phyloP scores from a whole-genome alignment of 768 basidiomycete species.

The Suillus cothurnatus region DNA sequence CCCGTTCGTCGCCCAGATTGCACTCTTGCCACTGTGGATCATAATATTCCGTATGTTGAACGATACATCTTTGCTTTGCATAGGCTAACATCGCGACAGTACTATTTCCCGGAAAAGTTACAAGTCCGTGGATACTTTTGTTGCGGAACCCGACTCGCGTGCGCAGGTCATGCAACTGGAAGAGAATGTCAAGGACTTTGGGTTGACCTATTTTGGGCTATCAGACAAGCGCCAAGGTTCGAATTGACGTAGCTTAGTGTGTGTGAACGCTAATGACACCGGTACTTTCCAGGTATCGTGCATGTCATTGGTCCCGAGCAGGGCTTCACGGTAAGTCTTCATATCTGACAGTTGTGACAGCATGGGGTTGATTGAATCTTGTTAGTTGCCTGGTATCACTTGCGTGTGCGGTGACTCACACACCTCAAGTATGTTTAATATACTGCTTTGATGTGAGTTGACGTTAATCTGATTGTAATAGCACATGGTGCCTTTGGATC shows the following conservation, averaged over 20 bases:
- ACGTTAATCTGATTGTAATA: slow-evolving; percentile 28
- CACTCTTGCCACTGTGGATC: slow-evolving; percentile 87
- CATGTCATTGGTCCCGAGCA: slow-evolving; percentile 94
- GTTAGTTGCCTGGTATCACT: slow-evolving; percentile 71
- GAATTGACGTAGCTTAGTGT: slow-evolving; percentile 6
- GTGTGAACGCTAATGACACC: neutral
- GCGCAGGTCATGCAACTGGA: slow-evolving; percentile 83
- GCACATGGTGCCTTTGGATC: slow-evolving; percentile 94
- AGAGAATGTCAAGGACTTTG: slow-evolving; percentile 90
- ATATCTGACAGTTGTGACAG: neutral
- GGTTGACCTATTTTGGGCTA: slow-evolving; percentile 91
- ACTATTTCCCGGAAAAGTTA: slow-evolving; percentile 77
- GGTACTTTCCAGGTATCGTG: slow-evolving; percentile 60
- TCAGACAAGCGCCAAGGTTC: slow-evolving; percentile 84
- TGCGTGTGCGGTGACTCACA: slow-evolving; percentile 94
- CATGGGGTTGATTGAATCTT: slow-evolving; percentile 1
- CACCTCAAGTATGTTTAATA: slow-evolving; percentile 70
- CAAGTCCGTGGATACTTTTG: slow-evolving; percentile 69
- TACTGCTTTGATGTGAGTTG: neutral
- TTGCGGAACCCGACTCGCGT: slow-evolving; percentile 82
- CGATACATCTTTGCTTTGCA: slow-evolving; percentile 1
- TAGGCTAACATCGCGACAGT: slow-evolving; percentile 36
- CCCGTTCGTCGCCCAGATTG: slow-evolving; percentile 84
- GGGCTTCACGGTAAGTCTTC: slow-evolving; percentile 72
- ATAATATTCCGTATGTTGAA: slow-evolving; percentile 76